Evolutionary conservation across 2,329 filamentous ascomycete genomes (phyloP).

Genomic region (Claviceps sp.): DNA sequence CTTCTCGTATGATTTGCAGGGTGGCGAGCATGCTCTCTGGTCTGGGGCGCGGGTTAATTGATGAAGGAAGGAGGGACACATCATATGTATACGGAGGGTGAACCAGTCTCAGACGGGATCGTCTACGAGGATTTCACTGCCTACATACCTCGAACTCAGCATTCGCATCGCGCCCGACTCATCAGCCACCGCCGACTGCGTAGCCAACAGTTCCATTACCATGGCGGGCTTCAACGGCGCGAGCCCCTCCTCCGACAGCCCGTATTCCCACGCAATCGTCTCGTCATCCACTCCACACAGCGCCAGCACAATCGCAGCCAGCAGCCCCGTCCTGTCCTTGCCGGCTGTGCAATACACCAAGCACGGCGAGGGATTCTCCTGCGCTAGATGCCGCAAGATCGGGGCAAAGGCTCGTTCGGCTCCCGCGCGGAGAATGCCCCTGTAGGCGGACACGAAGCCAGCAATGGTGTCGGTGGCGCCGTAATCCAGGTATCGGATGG

Average conservation of each 20-base stretch:
- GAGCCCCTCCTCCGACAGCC: constrained; percentile 50
- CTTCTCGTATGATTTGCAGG: constrained; percentile 39
- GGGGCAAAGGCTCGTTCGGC: constrained; percentile 33
- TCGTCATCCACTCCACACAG: constrained; percentile 48
- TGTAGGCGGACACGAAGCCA: constrained; percentile 53
- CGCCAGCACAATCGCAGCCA: constrained; percentile 51
- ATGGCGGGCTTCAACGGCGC: constrained; percentile 37
- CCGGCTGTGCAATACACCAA: constrained; percentile 64
- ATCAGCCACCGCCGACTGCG: constrained; percentile 35
- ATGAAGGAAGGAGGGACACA: background rate
- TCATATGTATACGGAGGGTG: background rate
- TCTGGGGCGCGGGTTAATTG: constrained; percentile 7
- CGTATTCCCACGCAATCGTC: constrained; percentile 53
- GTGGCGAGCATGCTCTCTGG: constrained; percentile 36
- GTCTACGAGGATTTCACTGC: no score
- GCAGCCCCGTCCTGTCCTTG: constrained; percentile 63
- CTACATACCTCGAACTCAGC: constrained; percentile 30
- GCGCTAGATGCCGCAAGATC: constrained; percentile 42
- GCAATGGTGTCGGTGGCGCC: constrained; percentile 32
- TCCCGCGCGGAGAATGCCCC: constrained; percentile 42
- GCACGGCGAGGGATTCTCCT: constrained; percentile 30
- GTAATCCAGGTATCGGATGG: constrained; percentile 47
- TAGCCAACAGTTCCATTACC: constrained; percentile 33
- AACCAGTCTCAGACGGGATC: no score
- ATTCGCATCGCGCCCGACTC: constrained; percentile 29